Conservation (phyloP, 768 basidiomycete species). For the Pulveroboletus frians region DNA sequence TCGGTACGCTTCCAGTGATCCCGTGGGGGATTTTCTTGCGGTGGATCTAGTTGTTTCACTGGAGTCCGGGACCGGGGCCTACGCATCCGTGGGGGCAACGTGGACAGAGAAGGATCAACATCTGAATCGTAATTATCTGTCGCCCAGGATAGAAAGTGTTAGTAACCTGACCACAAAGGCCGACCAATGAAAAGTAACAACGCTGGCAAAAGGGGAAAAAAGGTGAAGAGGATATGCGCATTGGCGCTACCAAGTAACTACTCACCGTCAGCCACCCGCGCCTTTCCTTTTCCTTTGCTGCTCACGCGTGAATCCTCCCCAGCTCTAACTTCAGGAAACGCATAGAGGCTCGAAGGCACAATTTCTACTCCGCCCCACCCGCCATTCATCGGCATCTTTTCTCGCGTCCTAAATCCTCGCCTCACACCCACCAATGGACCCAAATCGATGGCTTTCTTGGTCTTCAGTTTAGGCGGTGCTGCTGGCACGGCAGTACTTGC, state of each 20-base stretch:
- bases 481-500: neutral
- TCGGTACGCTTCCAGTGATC: constrained; percentile 1
- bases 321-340: constrained; percentile 11
- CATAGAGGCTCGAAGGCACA: constrained; percentile 29
- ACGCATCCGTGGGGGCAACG: constrained; percentile 61
- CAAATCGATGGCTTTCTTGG: constrained; percentile 36
- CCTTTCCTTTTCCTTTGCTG: constrained; percentile 19
- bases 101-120: constrained; percentile 8
- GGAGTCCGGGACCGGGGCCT: constrained; percentile 37
- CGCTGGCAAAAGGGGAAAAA: neutral
- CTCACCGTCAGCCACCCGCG: constrained; percentile 21
- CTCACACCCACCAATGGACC: constrained; percentile 60
- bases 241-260: neutral
- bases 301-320: constrained; percentile 6
- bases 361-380: constrained; percentile 65
- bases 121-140: constrained; percentile 13
- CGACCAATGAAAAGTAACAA: neutral
- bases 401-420: constrained; percentile 59
- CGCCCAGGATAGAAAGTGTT: neutral
- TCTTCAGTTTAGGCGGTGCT: neutral
- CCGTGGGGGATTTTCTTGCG: neutral
- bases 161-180: neutral
- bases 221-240: neutral
- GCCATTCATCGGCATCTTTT: constrained; percentile 50
- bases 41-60: neutral